These are phyloP conservation scores for Eustoma russellianum DNA, from an alignment of 257 asterid species.

Conservation along the genomic window DNA sequence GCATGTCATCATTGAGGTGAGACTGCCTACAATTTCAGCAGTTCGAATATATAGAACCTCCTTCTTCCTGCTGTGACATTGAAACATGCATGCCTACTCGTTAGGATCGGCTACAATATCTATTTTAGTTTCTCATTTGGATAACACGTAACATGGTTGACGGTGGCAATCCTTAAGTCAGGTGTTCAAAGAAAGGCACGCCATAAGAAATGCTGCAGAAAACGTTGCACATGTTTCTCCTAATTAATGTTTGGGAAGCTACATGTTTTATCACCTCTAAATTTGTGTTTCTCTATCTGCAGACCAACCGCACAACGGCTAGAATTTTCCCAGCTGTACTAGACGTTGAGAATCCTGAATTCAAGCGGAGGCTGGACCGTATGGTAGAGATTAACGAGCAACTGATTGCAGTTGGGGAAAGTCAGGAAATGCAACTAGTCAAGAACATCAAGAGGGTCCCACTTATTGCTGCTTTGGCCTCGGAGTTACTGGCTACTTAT, in stretches of 20 bases:
- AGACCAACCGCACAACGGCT: conserved; percentile 92
- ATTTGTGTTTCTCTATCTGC: conserved; percentile 6
- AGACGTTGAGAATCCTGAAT: conserved; percentile 89
- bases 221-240: too few species aligned
- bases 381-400: conserved; percentile 78
- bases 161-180: too few species aligned
- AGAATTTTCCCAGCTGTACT: conserved; percentile 94
- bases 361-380: conserved; percentile 86
- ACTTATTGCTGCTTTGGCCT: conserved; percentile 68
- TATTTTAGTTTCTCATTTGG: too few species aligned
- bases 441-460: conserved; percentile 91
- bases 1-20: conserved; percentile 98
- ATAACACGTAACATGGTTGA: too few species aligned
- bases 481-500: conserved; percentile 76
- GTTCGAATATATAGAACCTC: too few species aligned
- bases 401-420: conserved; percentile 59
- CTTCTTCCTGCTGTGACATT: too few species aligned
- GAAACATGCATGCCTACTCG: too few species aligned
- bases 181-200: too few species aligned
- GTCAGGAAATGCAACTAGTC: conserved; percentile 56
- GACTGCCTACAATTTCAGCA: background rate
- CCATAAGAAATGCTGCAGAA: too few species aligned
- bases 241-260: background rate
- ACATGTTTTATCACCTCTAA: background rate
- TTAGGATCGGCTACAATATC: too few species aligned